Evolutionary conservation across 2,329 filamentous ascomycete genomes (phyloP).

Genomic region (Lachnellula suecica): DNA sequence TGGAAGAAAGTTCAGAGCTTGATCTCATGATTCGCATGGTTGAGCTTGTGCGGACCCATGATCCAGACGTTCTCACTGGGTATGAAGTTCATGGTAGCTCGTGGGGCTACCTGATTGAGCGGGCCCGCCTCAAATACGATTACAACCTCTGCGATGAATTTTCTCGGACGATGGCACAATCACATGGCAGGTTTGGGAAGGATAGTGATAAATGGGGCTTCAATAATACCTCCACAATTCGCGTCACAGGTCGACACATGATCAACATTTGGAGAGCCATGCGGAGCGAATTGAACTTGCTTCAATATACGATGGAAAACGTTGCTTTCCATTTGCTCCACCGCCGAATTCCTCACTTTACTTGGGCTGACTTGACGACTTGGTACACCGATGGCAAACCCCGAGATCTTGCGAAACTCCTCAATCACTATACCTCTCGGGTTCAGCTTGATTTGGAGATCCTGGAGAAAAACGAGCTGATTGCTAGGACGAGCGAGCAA

Average conservation of each 20-base stretch:
- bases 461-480: conserved; percentile 83
- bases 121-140: conserved; percentile 81
- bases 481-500: conserved; percentile 89
- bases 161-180: conserved; percentile 81
- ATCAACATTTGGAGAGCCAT: conserved; percentile 98
- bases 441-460: conserved; percentile 87
- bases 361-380: conserved; percentile 71
- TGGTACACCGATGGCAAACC: conserved; percentile 76
- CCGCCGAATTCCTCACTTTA: conserved; percentile 83
- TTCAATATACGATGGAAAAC: conserved; percentile 96
- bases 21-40: conserved; percentile 84
- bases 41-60: conserved; percentile 77
- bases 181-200: conserved; percentile 80
- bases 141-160: conserved; percentile 90
- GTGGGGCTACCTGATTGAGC: conserved; percentile 94
- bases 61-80: conserved; percentile 91
- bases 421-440: conserved; percentile 75
- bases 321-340: conserved; percentile 90
- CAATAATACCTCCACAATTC: conserved; percentile 87
- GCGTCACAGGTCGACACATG: conserved; percentile 90
- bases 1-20: conserved; percentile 76
- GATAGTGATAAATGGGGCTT: conserved; percentile 91
- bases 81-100: conserved; percentile 93
- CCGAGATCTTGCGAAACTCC: conserved; percentile 68
- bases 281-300: conserved; percentile 84